Conservation (phyloP, 345 rosid species). For the Populus tremula region DNA sequence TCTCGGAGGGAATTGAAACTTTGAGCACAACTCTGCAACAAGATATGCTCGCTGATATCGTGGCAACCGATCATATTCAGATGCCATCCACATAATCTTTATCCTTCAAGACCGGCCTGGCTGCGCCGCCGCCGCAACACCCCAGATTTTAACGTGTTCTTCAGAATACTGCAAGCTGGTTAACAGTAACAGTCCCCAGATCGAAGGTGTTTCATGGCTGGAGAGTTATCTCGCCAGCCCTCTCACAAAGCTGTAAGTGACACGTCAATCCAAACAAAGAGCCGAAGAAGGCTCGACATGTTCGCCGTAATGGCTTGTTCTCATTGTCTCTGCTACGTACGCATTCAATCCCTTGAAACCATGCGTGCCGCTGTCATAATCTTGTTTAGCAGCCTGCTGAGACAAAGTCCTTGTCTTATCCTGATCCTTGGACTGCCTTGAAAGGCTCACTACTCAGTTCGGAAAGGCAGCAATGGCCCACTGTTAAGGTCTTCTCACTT, state of each 20-base stretch:
- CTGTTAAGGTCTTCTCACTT: not conserved
- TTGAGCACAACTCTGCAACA: too few relatives aligned
- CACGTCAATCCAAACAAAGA: conserved; percentile 3
- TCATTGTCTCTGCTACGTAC: not conserved
- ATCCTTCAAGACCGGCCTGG: not conserved
- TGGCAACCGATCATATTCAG: not conserved
- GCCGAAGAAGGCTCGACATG: not conserved
- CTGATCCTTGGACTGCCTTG: not conserved
- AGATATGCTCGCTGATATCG: not conserved
- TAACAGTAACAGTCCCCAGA: not conserved
- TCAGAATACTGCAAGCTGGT: not conserved
- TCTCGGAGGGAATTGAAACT: too few relatives aligned
- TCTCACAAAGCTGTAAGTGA: not conserved
- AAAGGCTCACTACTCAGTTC: not conserved
- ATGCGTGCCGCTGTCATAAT: not conserved
- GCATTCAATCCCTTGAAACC: not conserved
- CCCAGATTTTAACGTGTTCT: not conserved
- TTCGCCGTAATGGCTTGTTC: not conserved
- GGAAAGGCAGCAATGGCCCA: not conserved
- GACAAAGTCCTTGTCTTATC: not conserved
- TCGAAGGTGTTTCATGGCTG: not conserved
- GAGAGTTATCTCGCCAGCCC: not conserved
- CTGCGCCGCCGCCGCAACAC: not conserved
- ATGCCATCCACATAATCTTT: not conserved
- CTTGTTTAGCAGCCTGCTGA: not conserved